Evolutionary conservation across 805 yeast species (phyloP), one percentile per base, ranked within the genome.

Genomic region (Pichia phayaonensis): DNA sequence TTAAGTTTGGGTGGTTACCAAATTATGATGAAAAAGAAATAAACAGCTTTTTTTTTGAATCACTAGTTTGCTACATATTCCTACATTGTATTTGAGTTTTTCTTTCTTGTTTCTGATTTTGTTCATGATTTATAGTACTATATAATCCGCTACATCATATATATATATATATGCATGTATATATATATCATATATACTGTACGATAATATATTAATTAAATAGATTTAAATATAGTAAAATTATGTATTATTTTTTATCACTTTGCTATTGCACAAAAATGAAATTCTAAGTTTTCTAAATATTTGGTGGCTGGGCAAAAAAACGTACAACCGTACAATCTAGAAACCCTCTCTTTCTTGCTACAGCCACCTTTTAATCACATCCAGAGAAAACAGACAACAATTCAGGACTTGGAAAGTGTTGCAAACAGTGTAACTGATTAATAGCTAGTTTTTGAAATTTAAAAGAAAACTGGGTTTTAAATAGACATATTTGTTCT

Each of bases 1-100:
- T 76, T 88, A 48, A 85, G 87, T 48, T 78, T 86, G 44, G 86
- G 88, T 59, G 94, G 90, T 43, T 83, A 79, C 67, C 82, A 72
- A 59, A 70, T 62, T 26, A 50, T 46, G 50, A 39, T 52, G 42
- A 51, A 51, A 21, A 50, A 54, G 51, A 50, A 52, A 47, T 47
- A 52, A 40, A 16, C 16, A 22, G 5, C 10, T 22, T 15, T 21
- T 20, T 39, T 7, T 20, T 20, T 20, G 11, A 8, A 20, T 20
- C 38, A 34, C n/a, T 34, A n/a, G 7, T 39, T 18, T 39, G 40
- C 40, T 21, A 39, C 16, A 39, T 39, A 18, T 39, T n/a, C 40
- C 16, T n/a, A 34, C 20, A 34, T 6, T 34, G 38, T 34, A 34
- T 34, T 22, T 40, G 29, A 20, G 27, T 40, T 16, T 40, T 40